phyloP scores from a whole-genome alignment of 1,284 basidiomycete species.

The Leucoagaricus sp. region DNA sequence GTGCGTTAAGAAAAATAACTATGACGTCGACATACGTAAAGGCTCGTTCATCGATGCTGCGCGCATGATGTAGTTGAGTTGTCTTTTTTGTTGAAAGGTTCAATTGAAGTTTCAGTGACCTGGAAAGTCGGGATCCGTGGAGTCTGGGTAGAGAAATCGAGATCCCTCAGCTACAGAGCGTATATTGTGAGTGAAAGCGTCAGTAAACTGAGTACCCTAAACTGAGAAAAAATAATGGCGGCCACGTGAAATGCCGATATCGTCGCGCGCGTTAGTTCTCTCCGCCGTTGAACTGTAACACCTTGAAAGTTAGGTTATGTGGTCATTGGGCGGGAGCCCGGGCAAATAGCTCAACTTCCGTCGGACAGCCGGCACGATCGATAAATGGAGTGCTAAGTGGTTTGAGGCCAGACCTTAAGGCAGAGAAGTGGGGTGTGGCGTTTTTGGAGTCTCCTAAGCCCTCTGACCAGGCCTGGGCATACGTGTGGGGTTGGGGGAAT shows the following conservation, averaged over 20 bases:
- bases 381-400: neutral
- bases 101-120: conserved; percentile 2
- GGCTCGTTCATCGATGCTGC: too few relatives aligned
- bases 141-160: neutral
- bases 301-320: neutral
- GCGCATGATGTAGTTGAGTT: too few relatives aligned
- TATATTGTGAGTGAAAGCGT: too few relatives aligned
- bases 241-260: too few relatives aligned
- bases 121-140: neutral
- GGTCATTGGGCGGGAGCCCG: neutral
- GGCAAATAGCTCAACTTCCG: neutral
- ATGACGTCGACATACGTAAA: too few relatives aligned
- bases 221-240: too few relatives aligned
- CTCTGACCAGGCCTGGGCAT: neutral
- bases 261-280: too few relatives aligned
- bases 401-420: neutral
- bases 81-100: neutral
- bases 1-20: too few relatives aligned
- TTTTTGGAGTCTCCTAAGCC: neutral
- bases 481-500: neutral
- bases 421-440: too few relatives aligned
- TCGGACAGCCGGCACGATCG: neutral
- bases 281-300: neutral
- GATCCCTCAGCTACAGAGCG: too few relatives aligned
- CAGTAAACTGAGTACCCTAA: too few relatives aligned